A percentile compares a stretch with the other conserved stretches of the same genome.
Conservation (phyloP, 208 protist genomes). For the Novymonas esmeraldas region DNA sequence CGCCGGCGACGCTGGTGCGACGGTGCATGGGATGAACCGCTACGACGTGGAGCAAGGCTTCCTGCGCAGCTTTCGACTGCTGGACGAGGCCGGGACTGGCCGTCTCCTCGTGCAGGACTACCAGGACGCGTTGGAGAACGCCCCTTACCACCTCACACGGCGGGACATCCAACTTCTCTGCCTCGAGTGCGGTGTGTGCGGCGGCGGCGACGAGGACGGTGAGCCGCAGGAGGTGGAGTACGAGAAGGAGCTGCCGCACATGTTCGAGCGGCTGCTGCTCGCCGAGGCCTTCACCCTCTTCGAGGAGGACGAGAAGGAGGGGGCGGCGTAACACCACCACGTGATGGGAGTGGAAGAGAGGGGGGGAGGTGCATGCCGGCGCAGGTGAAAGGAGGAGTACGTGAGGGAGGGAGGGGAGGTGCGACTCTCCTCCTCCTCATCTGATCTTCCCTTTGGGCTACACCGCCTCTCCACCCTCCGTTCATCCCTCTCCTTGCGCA, state of each 20-base stretch:
- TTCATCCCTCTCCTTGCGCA: no score
- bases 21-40: slow-evolving; percentile 85
- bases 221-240: slow-evolving; percentile 61
- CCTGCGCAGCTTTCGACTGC: slow-evolving; percentile 67
- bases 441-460: no score
- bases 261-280: slow-evolving; percentile 80
- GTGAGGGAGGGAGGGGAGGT: no score
- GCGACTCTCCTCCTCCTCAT: no score
- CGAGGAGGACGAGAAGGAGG: slow-evolving; percentile 39
- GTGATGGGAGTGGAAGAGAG: no score
- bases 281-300: slow-evolving; percentile 73
- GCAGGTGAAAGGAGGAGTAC: no score
- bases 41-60: slow-evolving; percentile 83
- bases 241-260: slow-evolving; percentile 63
- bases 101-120: slow-evolving; percentile 71
- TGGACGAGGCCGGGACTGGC: slow-evolving; percentile 63
- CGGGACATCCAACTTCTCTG: slow-evolving; percentile 79
- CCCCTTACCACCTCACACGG: slow-evolving; percentile 79
- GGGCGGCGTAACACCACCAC: no score
- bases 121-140: slow-evolving; percentile 58
- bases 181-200: slow-evolving; percentile 59
- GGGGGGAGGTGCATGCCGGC: no score
- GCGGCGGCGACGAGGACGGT: slow-evolving; percentile 22
- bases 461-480: no score
- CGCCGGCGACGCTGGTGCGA: slow-evolving; percentile 32